These are phyloP conservation scores for Rubia occidens DNA, from an alignment of 305 asterid species.

Conservation along the genomic window DNA sequence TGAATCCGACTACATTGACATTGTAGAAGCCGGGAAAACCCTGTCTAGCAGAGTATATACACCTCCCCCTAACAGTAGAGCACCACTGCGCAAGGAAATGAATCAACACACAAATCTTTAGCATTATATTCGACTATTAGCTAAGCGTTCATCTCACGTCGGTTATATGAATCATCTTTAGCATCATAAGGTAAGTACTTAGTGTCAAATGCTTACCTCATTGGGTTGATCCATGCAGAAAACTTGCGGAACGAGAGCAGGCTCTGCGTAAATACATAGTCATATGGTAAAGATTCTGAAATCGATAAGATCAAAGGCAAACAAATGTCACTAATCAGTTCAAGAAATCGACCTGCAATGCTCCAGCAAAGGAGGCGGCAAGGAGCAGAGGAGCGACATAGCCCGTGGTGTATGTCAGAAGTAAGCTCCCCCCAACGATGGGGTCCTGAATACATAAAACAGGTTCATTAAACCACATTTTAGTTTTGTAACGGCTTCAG, in stretches of 20 bases:
- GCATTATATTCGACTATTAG: not conserved
- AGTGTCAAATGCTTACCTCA: constrained; percentile 48
- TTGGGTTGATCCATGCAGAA: constrained; percentile 85
- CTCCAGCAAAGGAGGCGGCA: constrained; percentile 98
- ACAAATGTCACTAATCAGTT: not conserved
- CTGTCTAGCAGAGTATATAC: constrained; percentile 59
- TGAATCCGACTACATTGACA: constrained; percentile 37
- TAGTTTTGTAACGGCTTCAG: not conserved
- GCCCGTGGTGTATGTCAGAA: constrained; percentile 88
- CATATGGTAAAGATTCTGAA: not conserved
- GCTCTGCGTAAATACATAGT: constrained; percentile 40
- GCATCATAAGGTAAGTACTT: too few species aligned
- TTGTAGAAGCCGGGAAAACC: constrained; percentile 49
- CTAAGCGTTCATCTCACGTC: too few species aligned
- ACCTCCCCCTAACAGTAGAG: constrained; percentile 81
- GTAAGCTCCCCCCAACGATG: constrained; percentile 74
- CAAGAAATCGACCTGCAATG: constrained; percentile 57
- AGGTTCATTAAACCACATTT: not conserved
- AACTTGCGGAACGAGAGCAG: constrained; percentile 79
- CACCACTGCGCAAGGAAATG: constrained; percentile 45
- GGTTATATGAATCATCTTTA: too few species aligned
- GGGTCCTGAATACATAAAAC: constrained; percentile 48
- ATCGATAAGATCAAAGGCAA: not conserved
- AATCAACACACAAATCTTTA: constrained; percentile 7
- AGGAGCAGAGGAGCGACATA: constrained; percentile 91